Base-by-base conservation (phyloP, 495 filamentous ascomycete genomes). In the Choiromyces venosus region DNA sequence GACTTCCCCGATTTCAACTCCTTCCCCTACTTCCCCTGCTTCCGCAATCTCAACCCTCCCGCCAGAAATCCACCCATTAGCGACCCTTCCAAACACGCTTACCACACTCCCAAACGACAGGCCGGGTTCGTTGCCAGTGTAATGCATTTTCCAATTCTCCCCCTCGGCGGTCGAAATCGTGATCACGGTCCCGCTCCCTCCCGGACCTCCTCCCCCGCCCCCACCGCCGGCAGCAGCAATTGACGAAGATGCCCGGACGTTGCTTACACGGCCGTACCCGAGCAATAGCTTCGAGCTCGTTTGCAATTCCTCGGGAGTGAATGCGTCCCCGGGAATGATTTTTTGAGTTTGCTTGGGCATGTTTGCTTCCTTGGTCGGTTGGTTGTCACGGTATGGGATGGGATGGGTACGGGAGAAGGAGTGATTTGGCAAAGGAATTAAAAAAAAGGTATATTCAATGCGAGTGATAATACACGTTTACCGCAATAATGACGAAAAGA, bases 361-460 rank as follows among this genome's bases (percentile, higher is more conserved):
- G 52, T 61, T 61, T 61, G 52, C 25, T 61, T 61, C 25, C 10
- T 25, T 56, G n/a, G 46, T 56, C 18, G 40, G 52, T 61, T 16
- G 52, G 52, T 25, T 61, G 52, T 18, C 52, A 61, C 52, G 52
- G 25, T 14, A 33, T 5, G 25, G 52, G 52, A 4, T 0, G 46
- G 21, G 10, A 52, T n/a, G 46, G n/a, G 21, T n/a, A 8, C 9
- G 8, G 46, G 21, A 25, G n/a, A 25, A 25, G n/a, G n/a, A 12
- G 42, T n/a, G 9, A 46, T n/a, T 61, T 29, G 25, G 52, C n/a
- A 4, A 33, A 66, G 39, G 52, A 33, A 29, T 25, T 65, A 14
- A 65, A 64, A 65, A 71, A 71, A 16, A 37, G 52, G 52, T 61
- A 61, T 61, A 61, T 61, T 61, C 52, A 61, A 33, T 1, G 52